phyloP scores from a whole-genome alignment of 306 rosid genomes.

The Rosa chinensis region DNA sequence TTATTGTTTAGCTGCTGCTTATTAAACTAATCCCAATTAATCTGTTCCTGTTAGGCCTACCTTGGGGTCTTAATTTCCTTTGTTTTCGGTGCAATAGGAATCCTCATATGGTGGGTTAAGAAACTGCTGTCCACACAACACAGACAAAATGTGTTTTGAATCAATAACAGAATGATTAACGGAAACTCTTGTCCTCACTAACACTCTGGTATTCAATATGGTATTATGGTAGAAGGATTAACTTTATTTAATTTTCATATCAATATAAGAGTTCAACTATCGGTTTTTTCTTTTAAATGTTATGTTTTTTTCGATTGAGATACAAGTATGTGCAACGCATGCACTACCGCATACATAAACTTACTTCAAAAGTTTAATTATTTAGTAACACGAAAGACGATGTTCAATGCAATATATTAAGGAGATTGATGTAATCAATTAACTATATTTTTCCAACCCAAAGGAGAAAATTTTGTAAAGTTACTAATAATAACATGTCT shows the following conservation, averaged over 20 bases:
- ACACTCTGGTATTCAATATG: neutral
- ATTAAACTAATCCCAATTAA: constrained; percentile 6
- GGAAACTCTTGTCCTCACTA: neutral
- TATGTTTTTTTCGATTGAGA: no score
- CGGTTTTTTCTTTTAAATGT: neutral
- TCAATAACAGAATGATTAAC: neutral
- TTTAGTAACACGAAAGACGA: no score
- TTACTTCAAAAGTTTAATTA: no score
- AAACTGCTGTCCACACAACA: neutral
- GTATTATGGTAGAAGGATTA: neutral
- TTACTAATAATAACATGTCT: neutral
- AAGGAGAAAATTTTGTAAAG: neutral
- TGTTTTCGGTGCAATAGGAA: constrained; percentile 13
- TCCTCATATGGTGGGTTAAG: neutral
- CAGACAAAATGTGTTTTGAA: neutral
- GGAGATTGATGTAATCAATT: neutral
- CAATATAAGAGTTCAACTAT: neutral
- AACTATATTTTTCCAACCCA: neutral
- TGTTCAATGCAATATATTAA: neutral
- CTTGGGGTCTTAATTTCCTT: neutral
- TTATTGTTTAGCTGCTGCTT: neutral
- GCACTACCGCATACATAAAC: no score
- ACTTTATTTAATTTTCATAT: neutral
- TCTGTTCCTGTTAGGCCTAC: constrained; percentile 2
- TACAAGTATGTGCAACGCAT: no score